Conservation (phyloP, 169 alveolate genomes). For the Plasmodium fragile region DNA sequence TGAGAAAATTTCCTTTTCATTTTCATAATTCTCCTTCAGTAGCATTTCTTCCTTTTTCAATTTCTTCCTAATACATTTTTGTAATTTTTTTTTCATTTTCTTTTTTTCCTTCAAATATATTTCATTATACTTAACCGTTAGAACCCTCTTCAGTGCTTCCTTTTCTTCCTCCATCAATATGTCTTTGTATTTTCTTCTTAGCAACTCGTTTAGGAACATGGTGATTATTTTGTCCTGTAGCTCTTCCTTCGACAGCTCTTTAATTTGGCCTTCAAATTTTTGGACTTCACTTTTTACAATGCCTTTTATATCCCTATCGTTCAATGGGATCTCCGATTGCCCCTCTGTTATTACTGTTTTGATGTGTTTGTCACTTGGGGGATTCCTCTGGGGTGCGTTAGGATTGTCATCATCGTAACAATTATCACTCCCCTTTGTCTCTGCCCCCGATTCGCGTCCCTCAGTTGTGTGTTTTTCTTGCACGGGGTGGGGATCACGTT, state of each 20-base stretch:
- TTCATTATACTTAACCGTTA: conserved; percentile 53
- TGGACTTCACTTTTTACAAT: conserved; percentile 10
- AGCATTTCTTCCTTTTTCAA: conserved; percentile 45
- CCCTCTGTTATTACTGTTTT: background rate
- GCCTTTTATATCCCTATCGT: background rate
- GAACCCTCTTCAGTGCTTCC: conserved; percentile 15
- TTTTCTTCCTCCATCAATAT: conserved; percentile 68
- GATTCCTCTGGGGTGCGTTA: background rate
- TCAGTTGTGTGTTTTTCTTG: background rate
- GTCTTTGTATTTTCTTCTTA: conserved; percentile 30
- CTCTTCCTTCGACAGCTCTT: conserved; percentile 25
- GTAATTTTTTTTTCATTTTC: conserved; percentile 34
- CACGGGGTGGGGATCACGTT: background rate
- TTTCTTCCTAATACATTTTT: conserved; percentile 21
- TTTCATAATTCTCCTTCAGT: conserved; percentile 39
- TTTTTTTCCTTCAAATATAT: conserved; percentile 31
- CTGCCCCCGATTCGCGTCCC: background rate
- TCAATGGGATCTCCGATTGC: background rate
- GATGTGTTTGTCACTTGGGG: background rate
- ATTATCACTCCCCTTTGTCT: background rate
- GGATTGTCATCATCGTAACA: background rate
- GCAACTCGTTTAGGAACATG: conserved; percentile 44
- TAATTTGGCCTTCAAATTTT: conserved; percentile 7
- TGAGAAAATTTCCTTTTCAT: conserved; percentile 36
- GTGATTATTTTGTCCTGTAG: conserved; percentile 34